Conservation (phyloP, 2,329 filamentous ascomycete genomes). For the Monilinia fructigena region DNA sequence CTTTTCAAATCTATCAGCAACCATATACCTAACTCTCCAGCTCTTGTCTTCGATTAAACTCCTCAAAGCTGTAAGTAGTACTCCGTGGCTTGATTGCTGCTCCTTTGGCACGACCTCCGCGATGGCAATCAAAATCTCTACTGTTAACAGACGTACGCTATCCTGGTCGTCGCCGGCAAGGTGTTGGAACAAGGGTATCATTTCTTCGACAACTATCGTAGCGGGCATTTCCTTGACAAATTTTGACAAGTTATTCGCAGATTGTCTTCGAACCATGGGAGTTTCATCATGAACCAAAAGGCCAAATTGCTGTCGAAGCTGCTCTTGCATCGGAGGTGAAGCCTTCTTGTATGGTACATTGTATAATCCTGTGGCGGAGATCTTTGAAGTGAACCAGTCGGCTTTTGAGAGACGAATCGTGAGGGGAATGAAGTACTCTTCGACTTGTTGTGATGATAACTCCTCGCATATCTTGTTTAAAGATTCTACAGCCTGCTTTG, state of each 20-base stretch:
- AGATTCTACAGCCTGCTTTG: conserved; percentile 83
- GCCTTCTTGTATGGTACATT: conserved; percentile 92
- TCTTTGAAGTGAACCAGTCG: conserved; percentile 99
- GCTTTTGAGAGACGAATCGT: conserved; percentile 95
- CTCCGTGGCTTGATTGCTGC: conserved; percentile 93
- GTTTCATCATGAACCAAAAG: conserved; percentile 97
- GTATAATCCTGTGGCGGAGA: conserved; percentile 94
- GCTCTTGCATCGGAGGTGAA: conserved; percentile 81
- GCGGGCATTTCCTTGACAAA: conserved; percentile 97
- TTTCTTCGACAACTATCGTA: conserved; percentile 90
- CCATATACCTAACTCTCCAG: conserved; percentile 99
- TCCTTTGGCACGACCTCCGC: conserved; percentile 97
- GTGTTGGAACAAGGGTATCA: conserved; percentile 98
- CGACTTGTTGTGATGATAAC: conserved; percentile 86
- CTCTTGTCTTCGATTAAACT: conserved; percentile 98
- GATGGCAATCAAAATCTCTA: conserved; percentile 94
- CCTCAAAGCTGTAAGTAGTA: conserved; percentile 84
- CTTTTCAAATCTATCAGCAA: conserved; percentile 98
- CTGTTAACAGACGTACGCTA: conserved; percentile 91
- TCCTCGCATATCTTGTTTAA: conserved; percentile 98
- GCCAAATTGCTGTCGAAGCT: conserved; percentile 86
- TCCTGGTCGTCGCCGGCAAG: conserved; percentile 96
- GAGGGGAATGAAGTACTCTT: conserved; percentile 96
- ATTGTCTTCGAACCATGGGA: conserved; percentile 96
- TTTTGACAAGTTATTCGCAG: conserved; percentile 92